Evolutionary conservation across 108 stramenopile species (phyloP).

Genomic region (Fragilaria crotonensis): DNA sequence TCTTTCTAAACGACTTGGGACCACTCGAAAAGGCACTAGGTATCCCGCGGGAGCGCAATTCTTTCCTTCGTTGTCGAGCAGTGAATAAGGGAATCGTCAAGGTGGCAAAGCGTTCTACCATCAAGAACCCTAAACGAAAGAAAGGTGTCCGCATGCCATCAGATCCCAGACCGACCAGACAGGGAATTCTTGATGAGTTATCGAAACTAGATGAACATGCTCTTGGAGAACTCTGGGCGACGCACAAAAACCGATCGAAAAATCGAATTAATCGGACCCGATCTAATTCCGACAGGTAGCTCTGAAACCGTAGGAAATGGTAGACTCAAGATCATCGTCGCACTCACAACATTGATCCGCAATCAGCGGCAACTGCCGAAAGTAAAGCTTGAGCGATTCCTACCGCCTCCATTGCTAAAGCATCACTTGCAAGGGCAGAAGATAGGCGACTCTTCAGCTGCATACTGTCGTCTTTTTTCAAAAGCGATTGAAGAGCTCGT

Average conservation of each 20-base stretch:
- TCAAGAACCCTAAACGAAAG: not conserved
- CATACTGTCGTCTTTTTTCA: not conserved
- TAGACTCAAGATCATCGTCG: no score
- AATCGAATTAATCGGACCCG: not conserved
- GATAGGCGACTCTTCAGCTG: not conserved
- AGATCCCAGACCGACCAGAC: slow-evolving; percentile 6
- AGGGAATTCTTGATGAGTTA: slow-evolving; percentile 28
- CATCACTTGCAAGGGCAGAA: not conserved
- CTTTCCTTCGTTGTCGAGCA: slow-evolving; percentile 49
- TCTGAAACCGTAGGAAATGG: no score
- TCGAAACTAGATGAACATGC: slow-evolving; percentile 27
- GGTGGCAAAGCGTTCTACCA: slow-evolving; percentile 16
- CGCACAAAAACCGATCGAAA: slow-evolving; percentile 14
- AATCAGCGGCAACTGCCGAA: no score
- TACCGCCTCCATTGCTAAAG: not conserved
- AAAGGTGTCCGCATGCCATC: not conserved
- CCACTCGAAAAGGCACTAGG: slow-evolving; percentile 52
- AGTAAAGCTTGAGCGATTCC: not conserved
- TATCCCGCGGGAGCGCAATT: slow-evolving; percentile 42
- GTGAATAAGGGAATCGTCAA: slow-evolving; percentile 58
- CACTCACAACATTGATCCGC: no score
- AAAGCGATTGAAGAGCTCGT: not conserved
- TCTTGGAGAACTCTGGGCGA: slow-evolving; percentile 25
- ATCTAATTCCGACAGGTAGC: not conserved
- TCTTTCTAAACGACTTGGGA: slow-evolving; percentile 55